Evolutionary conservation across 176 grass and related monocot genomes (phyloP), one percentile per base, ranked within the genome.

Genomic region (Zoysia japonica): DNA sequence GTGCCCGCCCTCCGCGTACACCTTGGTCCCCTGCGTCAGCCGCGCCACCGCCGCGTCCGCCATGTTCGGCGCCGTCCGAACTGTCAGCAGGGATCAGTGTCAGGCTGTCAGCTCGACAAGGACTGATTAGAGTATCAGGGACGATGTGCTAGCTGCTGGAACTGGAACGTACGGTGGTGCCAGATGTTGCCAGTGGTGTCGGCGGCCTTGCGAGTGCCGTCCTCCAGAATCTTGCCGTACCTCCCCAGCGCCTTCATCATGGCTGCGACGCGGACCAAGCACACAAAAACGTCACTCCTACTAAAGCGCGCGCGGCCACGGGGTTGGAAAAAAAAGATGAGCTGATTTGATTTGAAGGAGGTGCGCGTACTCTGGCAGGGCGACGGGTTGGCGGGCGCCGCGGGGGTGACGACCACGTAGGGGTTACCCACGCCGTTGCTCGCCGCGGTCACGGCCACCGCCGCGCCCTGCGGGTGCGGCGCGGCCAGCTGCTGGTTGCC

Each of bases 1-100:
- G 51, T 80, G 85, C 37, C 94, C 94, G 7, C 94, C 94, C 92
- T 97, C 94, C 61, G 94, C 91, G 70, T 93, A 80, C 78, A 91
- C 91, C 80, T 97, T 97, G 35, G 94, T 97, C 53, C 91, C 94
- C 83, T 93, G 85, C 84, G 94, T 6, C 69, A 97, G 87, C 72
- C 85, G 89, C 67, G 91, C 72, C 89, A 84, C 84, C 61, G 94
- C 89, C 63, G 91, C 87, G 75, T 91, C 91, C 55, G 91, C 92
- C 65, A 93, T 77, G 84, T 85, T 97, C 53, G 91, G 91, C 8
- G 81, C 82, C 46, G 89, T 97, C 79, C 84, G 90, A 36, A 97
- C 94, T 97, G 75, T 42, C 9, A 43, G 54, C 11, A 65, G n/a
- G 6, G 8, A 28, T 57, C 63, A n/a, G 37, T 15, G 37, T 46